Percentiles rank a stretch among this genome's conserved stretches.
Evolutionary conservation across 139 green algal genomes (phyloP).

Genomic region (Trebouxia sp.): DNA sequence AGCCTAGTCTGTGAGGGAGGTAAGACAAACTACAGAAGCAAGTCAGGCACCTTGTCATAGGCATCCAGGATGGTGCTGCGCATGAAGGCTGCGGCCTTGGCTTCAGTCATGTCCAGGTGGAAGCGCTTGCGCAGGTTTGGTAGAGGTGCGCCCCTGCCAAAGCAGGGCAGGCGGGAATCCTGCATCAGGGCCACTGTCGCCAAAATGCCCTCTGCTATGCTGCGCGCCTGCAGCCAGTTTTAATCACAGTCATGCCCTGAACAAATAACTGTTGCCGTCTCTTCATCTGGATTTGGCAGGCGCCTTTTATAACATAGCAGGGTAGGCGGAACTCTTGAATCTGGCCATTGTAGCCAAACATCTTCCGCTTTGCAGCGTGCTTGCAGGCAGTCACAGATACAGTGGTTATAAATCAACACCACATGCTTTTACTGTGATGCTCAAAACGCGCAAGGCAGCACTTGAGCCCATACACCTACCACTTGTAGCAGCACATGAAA

Average conservation of each 20-base stretch:
- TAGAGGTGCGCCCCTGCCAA: constrained; percentile 65
- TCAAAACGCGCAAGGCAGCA: too few species aligned
- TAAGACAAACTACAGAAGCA: neutral
- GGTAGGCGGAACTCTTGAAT: too few species aligned
- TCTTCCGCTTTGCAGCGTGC: too few species aligned
- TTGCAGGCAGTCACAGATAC: too few species aligned
- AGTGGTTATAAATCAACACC: neutral
- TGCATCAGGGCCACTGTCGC: constrained; percentile 62
- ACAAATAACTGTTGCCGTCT: too few species aligned
- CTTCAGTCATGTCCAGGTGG: constrained; percentile 71
- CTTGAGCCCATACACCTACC: too few species aligned
- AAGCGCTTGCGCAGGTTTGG: constrained; percentile 67
- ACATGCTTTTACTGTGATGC: neutral
- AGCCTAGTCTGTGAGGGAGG: neutral
- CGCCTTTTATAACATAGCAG: too few species aligned
- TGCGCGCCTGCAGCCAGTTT: constrained; percentile 37
- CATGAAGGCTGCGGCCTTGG: constrained; percentile 78
- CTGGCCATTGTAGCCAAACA: too few species aligned
- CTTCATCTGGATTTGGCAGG: too few species aligned
- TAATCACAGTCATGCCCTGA: neutral
- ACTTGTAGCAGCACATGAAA: too few species aligned
- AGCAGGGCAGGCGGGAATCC: constrained; percentile 76
- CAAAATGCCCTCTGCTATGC: constrained; percentile 51
- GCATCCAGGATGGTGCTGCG: constrained; percentile 69
- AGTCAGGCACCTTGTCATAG: constrained; percentile 81